These are phyloP conservation scores for Trichoderma sp. DNA, from an alignment of 2,329 filamentous ascomycete species.

Conservation along the genomic window DNA sequence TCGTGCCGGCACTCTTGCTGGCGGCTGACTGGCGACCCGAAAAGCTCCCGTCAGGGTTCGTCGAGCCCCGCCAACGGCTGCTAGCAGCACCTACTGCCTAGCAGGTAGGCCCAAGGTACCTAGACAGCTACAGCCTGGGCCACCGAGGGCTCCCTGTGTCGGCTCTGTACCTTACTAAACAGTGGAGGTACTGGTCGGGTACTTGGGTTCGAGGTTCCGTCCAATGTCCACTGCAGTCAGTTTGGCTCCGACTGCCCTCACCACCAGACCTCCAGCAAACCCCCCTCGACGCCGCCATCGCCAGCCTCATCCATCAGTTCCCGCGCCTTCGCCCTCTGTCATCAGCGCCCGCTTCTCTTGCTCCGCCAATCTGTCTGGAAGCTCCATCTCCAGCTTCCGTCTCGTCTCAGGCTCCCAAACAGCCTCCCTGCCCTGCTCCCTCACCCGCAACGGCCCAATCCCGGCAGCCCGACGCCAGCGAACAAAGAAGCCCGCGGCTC, in stretches of 20 bases:
- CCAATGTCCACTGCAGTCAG: too few species aligned
- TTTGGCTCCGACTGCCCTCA: background rate
- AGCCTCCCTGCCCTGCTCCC: background rate
- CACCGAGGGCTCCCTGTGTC: background rate
- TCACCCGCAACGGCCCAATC: slow-evolving; percentile 17
- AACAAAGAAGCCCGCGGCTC: slow-evolving; percentile 1
- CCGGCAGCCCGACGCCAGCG: slow-evolving; percentile 23
- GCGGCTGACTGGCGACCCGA: too few species aligned
- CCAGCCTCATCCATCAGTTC: background rate
- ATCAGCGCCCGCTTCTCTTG: background rate
- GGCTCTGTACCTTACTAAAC: too few species aligned
- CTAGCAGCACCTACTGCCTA: background rate
- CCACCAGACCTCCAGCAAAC: slow-evolving; percentile 7
- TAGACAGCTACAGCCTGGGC: slow-evolving; percentile 14
- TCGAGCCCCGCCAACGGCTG: slow-evolving; percentile 20
- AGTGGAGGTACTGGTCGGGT: too few species aligned
- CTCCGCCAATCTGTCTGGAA: background rate
- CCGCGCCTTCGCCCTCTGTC: background rate
- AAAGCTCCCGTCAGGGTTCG: background rate
- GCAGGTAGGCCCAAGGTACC: too few species aligned
- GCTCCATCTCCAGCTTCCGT: background rate
- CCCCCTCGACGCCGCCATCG: slow-evolving; percentile 4
- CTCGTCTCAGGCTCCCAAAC: background rate
- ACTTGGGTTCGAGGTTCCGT: too few species aligned
- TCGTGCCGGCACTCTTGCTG: too few species aligned